Base-by-base conservation (phyloP, 2,329 filamentous ascomycete genomes). In the Epichloe sylvatica region DNA sequence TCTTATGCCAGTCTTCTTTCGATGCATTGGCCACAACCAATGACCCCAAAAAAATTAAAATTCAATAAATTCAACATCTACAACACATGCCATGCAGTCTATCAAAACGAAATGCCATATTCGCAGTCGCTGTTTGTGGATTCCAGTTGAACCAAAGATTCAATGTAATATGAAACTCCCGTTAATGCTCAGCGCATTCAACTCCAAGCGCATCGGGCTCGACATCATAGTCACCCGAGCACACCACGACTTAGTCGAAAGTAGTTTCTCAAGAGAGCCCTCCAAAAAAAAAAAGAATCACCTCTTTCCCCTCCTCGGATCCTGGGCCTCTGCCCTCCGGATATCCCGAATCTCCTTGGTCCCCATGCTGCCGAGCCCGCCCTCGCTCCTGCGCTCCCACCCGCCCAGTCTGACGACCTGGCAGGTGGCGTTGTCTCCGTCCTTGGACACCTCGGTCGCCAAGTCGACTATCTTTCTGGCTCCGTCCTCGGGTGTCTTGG, bases 331-430 rank as follows among this genome's bases (percentile, higher is more conserved):
- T 46, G 80, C 74, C 61, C 78, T 81, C 64, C 89, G 80, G 67
- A 83, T 90, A 57, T 94, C 88, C 53, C 92, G 78, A 63, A 90
- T 80, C 73, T 97, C 91, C 70, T 89, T 94, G 4, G 91, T 97
- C 3, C 89, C 87, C 64, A 97, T 65, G 60, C 88, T 92, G 3
- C 91, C 91, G 52, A 91, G 65, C 0, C 92, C 92, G 4, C 92
- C 92, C 63, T 97, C 90, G 45, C 75, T 80, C 53, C 86, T 74
- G 50, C 81, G 70, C 65, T 84, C 81, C 81, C 81, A 84, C 6
- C 81, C 81, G 21, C 81, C 81, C 0, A 85, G 71, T 45, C 81
- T 68, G 25, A 84, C 76, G 11, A 84, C 80, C 45, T 83, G 70
- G 56, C 80, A 84, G 1, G 81, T 85, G 5, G 81, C 80, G 60